Base-by-base conservation (phyloP, 305 asterid genomes). In the Fraxinus baroniana region DNA sequence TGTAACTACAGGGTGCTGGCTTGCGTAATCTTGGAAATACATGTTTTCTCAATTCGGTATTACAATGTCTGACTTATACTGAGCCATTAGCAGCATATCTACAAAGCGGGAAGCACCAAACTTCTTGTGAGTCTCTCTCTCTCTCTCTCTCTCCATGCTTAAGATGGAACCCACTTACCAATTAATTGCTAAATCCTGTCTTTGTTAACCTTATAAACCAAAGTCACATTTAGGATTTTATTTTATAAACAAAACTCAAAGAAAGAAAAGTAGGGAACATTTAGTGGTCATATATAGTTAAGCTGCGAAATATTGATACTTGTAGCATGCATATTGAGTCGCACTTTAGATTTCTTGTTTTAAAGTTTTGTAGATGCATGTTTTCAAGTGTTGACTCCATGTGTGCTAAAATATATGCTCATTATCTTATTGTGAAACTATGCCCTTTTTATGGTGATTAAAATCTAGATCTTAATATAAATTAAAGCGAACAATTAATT, bases 41-140 rank as follows among this genome's bases (percentile, higher is more conserved):
- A 6, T 97, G 99, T 85, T 97, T 91, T 79, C 95, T 97, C 70
- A 97, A 97, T 85, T 91, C 99, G 7, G 99, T 97, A 44, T 84
- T 97, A 86, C 99, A 97, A 81, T 97, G 99, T 41, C 88, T 97
- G 84, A 97, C 99, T 35, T 97, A 97, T 87, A 97, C 99, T 6
- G 98, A 95, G 85, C 99, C 99, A 4, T 90, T 97, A 84, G 99
- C 98, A 22, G 98, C 99, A 32, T 97, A 97, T 90, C 90, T 97
- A 77, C 98, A 94, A 86, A 97, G 98, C 84, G 99, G 98, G 84
- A 94, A 93, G 87, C 99, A 97, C 87, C 93, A 93, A 86, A 90
- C 26, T 86, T 92, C 98, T 39, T 97, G 98, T 97, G 90, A 97
- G 95, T 89, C 72, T 77, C 80, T 46, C 82, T 57, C 9, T 5